These are phyloP conservation scores for Borovskyia barvae DNA, from an alignment of 208 protist genomes.

Conservation along the genomic window DNA sequence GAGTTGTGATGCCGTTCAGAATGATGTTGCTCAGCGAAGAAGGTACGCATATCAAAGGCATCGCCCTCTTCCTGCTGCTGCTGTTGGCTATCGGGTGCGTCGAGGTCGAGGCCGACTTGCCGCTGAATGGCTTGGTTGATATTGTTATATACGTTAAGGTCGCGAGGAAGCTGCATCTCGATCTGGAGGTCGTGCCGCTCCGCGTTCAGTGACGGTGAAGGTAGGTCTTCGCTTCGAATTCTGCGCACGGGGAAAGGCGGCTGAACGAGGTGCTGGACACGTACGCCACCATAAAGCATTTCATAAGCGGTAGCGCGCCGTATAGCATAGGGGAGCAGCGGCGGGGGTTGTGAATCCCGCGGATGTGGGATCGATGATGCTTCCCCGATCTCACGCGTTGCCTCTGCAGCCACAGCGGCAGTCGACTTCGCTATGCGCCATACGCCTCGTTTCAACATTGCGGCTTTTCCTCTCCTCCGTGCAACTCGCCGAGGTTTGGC, in stretches of 20 bases:
- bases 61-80: neutral
- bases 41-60: constrained; percentile 39
- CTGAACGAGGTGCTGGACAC: constrained; percentile 56
- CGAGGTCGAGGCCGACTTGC: constrained; percentile 18
- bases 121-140: constrained; percentile 32
- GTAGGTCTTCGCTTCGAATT: constrained; percentile 62
- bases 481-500: no score
- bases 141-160: constrained; percentile 28
- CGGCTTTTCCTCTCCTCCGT: no score
- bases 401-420: neutral
- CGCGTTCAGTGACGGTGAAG: constrained; percentile 37
- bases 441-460: constrained; percentile 15
- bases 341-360: constrained; percentile 2
- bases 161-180: constrained; percentile 59
- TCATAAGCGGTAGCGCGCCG: constrained; percentile 58
- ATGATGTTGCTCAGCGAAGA: constrained; percentile 36
- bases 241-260: constrained; percentile 45
- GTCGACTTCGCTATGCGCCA: neutral
- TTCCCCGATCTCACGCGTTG: neutral
- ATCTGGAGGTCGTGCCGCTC: constrained; percentile 63
- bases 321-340: constrained; percentile 74
- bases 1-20: constrained; percentile 63
- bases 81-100: neutral
- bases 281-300: constrained; percentile 80
- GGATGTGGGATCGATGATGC: neutral